Percentiles rank a stretch among this genome's conserved stretches.
These are phyloP conservation scores for Botrytis squamosa DNA, from an alignment of 2,329 filamentous ascomycete species.

Conservation along the genomic window DNA sequence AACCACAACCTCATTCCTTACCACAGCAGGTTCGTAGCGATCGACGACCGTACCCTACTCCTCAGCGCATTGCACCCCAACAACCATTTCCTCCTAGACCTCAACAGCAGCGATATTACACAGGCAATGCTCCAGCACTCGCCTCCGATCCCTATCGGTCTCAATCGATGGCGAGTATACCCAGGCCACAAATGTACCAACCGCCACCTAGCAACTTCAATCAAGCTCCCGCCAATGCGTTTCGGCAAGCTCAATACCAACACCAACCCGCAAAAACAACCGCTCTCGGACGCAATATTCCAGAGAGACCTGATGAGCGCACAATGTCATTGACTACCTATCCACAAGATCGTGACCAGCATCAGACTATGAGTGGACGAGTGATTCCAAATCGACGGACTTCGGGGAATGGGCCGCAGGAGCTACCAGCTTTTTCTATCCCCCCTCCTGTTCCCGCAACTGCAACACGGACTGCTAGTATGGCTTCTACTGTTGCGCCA, in stretches of 20 bases:
- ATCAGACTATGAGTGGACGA: constrained; percentile 92
- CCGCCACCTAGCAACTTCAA: constrained; percentile 61
- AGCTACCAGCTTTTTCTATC: constrained; percentile 33
- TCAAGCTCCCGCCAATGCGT: constrained; percentile 69
- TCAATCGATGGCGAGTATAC: constrained; percentile 81
- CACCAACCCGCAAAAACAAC: constrained; percentile 71
- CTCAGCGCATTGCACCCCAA: constrained; percentile 47
- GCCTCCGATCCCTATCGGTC: constrained; percentile 86
- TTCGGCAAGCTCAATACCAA: constrained; percentile 75
- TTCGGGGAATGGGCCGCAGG: constrained; percentile 36
- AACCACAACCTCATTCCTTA: constrained; percentile 56
- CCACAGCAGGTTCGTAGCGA: constrained; percentile 61
- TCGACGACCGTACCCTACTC: constrained; percentile 65
- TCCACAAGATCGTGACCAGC: constrained; percentile 70
- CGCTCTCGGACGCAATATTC: constrained; percentile 85
- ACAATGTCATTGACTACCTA: constrained; percentile 95
- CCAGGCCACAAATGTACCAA: constrained; percentile 71
- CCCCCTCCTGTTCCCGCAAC: constrained; percentile 44
- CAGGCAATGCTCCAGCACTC: constrained; percentile 62
- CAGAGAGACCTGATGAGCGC: constrained; percentile 86
- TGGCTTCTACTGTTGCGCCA: constrained; percentile 46
- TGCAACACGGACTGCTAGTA: constrained; percentile 59
- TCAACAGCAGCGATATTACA: constrained; percentile 59
- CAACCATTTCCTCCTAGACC: constrained; percentile 48
- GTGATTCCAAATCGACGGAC: constrained; percentile 76